These are phyloP conservation scores for Ophioceras dolichostomum DNA, from an alignment of 2,329 filamentous ascomycete species.

Conservation along the genomic window DNA sequence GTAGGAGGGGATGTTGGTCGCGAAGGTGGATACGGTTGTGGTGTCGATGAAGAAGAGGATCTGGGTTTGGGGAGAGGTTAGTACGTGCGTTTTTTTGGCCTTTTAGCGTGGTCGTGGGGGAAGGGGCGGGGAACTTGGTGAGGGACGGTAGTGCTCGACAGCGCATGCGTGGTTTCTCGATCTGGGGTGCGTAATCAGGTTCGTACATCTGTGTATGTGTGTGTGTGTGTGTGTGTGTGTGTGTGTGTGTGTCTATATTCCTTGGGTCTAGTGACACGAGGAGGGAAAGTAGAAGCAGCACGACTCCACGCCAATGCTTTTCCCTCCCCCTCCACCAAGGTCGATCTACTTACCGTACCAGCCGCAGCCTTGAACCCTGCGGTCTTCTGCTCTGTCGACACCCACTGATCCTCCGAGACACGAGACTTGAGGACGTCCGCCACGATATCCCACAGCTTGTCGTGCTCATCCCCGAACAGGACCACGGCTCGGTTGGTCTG, in stretches of 20 bases:
- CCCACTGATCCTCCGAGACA: conserved; percentile 15
- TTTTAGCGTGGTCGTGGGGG: neutral
- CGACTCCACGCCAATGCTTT: no score
- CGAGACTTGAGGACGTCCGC: conserved; percentile 41
- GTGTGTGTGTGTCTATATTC: neutral
- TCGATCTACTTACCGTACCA: conserved; percentile 34
- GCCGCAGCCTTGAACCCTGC: conserved; percentile 38
- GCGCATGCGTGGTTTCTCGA: no score
- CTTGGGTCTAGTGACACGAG: no score
- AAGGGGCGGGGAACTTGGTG: neutral
- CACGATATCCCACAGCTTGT: conserved; percentile 52
- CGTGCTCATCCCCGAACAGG: conserved; percentile 51
- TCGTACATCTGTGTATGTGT: no score
- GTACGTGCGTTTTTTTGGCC: no score
- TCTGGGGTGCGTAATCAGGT: no score
- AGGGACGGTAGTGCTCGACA: no score
- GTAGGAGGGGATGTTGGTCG: conserved; percentile 20
- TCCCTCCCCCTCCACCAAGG: no score
- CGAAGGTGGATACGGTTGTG: conserved; percentile 30
- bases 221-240: no score
- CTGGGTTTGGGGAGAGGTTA: neutral
- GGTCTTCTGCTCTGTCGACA: neutral
- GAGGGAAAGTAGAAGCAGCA: no score
- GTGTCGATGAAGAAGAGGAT: conserved; percentile 58
- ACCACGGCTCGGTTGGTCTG: conserved; percentile 53